Evolutionary conservation across 1,139 yeast species (phyloP), one percentile per base, ranked within the genome.

Genomic region (Geotrichum carabidarum): DNA sequence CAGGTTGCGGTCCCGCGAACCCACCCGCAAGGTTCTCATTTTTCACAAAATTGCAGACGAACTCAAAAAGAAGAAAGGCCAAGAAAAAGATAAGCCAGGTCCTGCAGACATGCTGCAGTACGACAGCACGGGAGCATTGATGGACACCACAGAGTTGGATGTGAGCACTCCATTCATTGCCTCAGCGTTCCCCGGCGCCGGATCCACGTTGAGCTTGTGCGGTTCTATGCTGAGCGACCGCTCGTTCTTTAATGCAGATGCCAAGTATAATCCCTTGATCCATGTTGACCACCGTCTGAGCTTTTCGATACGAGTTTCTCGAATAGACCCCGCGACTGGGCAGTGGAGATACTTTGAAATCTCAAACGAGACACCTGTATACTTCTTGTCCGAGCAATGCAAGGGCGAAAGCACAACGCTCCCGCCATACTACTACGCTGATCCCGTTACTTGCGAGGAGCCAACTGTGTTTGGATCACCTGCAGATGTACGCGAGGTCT

Each of bases 331-430:
- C 51, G 27, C 3, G 5, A 22, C 27, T 5, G 70, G 74, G 51
- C 74, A 73, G 49, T 73, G 86, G 72, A 91, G 87, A 63, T 95
- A 88, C 68, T 90, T 84, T 66, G 96, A 90, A 64, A 95, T 90
- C 48, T 83, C 88, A 51, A 86, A 90, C 46, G 96, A 89, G 67
- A 86, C 96, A 0, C 96, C 96, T 0, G 76, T 90, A 52, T 76
- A 79, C 34, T 74, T 90, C 52, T 75, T 88, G 48, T 84, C 94
- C 53, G 80, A 88, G 31, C 78, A 81, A 60, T 89, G 96, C 72
- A 78, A 76, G 47, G 80, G 78, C 12, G 90, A 79, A 2, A 83
- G 83, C 45, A 74, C 83, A 47, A 86, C 83, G 50, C 75, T 89
- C 51, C 96, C 96, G 0, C 78, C 80, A 37, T 88, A 88, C 30